A percentile compares a stretch with the other conserved stretches of the same genome.
Evolutionary conservation across 805 yeast species (phyloP).

Genomic region (Wickerhamiella spandovensis): DNA sequence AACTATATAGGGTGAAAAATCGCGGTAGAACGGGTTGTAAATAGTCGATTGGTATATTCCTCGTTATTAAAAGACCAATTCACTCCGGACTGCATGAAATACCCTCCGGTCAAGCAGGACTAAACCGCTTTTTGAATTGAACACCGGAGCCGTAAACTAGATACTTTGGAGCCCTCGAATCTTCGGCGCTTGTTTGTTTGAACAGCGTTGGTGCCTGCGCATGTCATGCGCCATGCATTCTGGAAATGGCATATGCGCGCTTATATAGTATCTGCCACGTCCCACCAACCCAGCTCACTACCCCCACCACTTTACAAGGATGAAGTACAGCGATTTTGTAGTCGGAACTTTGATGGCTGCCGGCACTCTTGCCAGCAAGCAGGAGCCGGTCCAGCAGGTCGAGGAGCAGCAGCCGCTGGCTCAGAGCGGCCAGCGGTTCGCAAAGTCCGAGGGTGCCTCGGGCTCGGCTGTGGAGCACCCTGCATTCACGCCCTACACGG

Average conservation of each 20-base stretch:
- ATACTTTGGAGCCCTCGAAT: no score
- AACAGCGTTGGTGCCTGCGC: no score
- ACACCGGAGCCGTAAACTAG: no score
- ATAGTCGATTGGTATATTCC: no score
- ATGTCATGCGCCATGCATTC: not conserved
- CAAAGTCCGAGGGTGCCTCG: not conserved
- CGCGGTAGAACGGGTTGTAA: no score
- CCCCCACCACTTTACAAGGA: not conserved
- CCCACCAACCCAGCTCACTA: not conserved
- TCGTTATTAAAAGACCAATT: no score
- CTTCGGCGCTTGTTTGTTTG: no score
- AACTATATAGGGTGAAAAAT: no score
- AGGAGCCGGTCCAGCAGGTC: slow-evolving; percentile 5
- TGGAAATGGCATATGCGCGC: not conserved
- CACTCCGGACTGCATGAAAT: no score
- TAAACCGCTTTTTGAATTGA: no score
- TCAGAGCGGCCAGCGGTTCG: not conserved
- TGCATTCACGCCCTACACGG: slow-evolving; percentile 18
- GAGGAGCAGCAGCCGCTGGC: slow-evolving; percentile 2
- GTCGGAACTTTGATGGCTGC: slow-evolving; percentile 5
- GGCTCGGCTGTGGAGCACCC: slow-evolving; percentile 15
- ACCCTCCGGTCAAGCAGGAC: no score
- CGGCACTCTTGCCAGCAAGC: slow-evolving; percentile 4
- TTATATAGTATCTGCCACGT: not conserved
- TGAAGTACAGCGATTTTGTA: slow-evolving; percentile 3